Evolutionary conservation across 202 grass and related monocot genomes (phyloP), one percentile per base, ranked within the genome.

Genomic region (Schoenoplectus triqueter): DNA sequence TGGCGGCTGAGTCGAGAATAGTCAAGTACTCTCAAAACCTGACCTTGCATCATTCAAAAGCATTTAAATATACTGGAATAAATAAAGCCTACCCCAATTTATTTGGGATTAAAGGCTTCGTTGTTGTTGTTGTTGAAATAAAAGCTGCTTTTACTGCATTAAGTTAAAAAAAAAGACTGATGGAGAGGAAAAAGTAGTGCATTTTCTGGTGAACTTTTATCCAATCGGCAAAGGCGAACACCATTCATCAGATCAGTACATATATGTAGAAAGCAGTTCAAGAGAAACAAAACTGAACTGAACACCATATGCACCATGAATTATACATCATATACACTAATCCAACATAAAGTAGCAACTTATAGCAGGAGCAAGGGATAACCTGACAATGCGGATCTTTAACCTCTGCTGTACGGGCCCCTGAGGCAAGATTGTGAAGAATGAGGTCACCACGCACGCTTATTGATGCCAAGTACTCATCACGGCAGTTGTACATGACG

Each of bases 371-470:
- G 18, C 47, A 87, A 22, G 21, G 49, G 85, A 61, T 87, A 47
- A 95, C 95, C 91, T 98, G 95, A 62, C 93, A 91, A 86, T 98
- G 91, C 93, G 95, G 95, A 82, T 98, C 95, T 82, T 90, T 95
- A 82, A 98, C 90, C 90, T 98, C 95, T 80, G 92, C 88, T 84
- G 93, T 87, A 83, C 93, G 90, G 78, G 93, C 93, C 81, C 95
- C 95, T 68, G 95, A 98, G 86, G 93, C 88, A 89, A 98, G 95
- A 88, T 98, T 95, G 55, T 98, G 95, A 86, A 95, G 95, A 92
- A 98, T 98, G 62, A 98, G 92, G 84, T 98, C 95, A 49, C 95
- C 95, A 59, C 89, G 94, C 84, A 95, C 80, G 74, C 93, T 98
- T 76, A 98, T 92, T 3, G 95, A 98, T 89, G 95, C 93, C 81